Evolutionary conservation across 257 asterid species (phyloP), one percentile per base, ranked within the genome.

Genomic region (Ajuga chamaepitys): DNA sequence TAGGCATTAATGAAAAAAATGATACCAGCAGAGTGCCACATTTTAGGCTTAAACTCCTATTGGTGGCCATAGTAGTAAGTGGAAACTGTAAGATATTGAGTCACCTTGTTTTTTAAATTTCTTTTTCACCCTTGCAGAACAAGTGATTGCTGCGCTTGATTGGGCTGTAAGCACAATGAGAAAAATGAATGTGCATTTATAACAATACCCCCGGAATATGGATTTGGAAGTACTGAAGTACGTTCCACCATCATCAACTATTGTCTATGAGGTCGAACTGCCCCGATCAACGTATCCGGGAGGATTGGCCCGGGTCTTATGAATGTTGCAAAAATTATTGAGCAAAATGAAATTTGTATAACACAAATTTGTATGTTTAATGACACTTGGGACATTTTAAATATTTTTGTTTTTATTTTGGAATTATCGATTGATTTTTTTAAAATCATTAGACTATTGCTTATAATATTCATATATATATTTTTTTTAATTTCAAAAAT

Each of bases 181-280:
- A 85, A 82, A 78, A 80, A 84, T 18, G 92, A 87, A 80, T 47
- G 22, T 25, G 88, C 86, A 25, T 58, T 77, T 53, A 18, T 87
- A 67, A 85, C 89, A 16, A 68, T 85, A 71, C 64, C 80, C 63
- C 81, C 89, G 17, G 92, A 87, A 63, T 87, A 80, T 59, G 89
- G 86, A 16, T 74, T 75, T 75, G 89, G 85, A 81, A 75, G 42
- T 70, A 59, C 63, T 71, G 89, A 77, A 71, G 82, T 72, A 32
- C 25, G 75, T 82, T 74, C 86, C 84, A 70, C 78, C 92, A 59
- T 66, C 74, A 68, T 87, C 95, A 53, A 85, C 88, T 38, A 14
- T 87, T 30, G 20, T 77, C 10, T 87, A 80, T 68, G 92, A 87
- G 75, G 86, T 87, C 67, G 95, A 85, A 78, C 82, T 87, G 89